Conservation (phyloP, 352 stramenopile species). For the Pythium phragmiticola region DNA sequence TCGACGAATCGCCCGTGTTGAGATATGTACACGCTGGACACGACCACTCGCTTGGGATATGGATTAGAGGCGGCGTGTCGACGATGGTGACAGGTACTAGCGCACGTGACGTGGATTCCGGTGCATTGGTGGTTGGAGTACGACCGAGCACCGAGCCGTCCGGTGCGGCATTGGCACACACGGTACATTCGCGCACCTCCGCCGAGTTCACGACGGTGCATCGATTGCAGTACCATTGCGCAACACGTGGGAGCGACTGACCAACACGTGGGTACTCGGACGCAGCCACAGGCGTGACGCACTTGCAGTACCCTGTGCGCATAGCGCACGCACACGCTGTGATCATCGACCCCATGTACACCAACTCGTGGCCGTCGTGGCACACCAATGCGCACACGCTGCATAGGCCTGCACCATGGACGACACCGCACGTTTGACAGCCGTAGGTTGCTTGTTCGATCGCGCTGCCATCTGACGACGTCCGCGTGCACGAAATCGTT, state of each 20-base stretch:
- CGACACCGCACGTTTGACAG: constrained; percentile 79
- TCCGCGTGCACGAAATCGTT: constrained; percentile 53
- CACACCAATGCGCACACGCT: constrained; percentile 68
- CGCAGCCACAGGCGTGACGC: constrained; percentile 36
- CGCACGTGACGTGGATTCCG: constrained; percentile 48
- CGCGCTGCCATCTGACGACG: constrained; percentile 78
- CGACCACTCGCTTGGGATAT: constrained; percentile 49
- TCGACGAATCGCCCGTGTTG: constrained; percentile 50
- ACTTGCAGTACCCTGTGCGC: constrained; percentile 57
- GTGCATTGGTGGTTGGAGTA: constrained; percentile 13
- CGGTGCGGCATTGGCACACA: constrained; percentile 55
- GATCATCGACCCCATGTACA: constrained; percentile 65
- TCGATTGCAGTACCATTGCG: constrained; percentile 75
- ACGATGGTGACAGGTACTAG: constrained; percentile 38
- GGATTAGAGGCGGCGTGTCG: background rate
- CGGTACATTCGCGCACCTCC: constrained; percentile 51
- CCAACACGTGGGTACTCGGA: constrained; percentile 40
- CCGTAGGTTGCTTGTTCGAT: constrained; percentile 76
- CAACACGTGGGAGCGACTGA: constrained; percentile 34
- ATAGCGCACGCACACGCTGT: constrained; percentile 71
- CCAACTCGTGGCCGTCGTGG: constrained; percentile 80
- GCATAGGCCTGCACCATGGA: constrained; percentile 69
- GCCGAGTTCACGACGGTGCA: constrained; percentile 81
- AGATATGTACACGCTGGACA: constrained; percentile 81
- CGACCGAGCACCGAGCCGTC: constrained; percentile 12